Conservation (phyloP, 495 filamentous ascomycete species). For the Lasiosphaeria miniovina region DNA sequence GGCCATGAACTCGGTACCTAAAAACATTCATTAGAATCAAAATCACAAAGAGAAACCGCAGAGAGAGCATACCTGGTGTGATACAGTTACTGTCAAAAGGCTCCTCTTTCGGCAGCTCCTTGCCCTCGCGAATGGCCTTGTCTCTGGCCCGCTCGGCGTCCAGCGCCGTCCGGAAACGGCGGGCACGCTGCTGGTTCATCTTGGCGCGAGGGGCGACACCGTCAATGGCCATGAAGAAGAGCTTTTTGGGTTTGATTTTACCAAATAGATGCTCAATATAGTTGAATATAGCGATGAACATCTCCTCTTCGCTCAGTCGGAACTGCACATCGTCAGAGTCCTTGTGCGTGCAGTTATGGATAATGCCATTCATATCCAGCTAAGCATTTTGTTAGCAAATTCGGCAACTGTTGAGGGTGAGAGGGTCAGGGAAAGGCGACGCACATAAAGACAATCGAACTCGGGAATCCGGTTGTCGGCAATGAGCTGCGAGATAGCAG, state of each 20-base stretch:
- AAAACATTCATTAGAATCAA: not conserved
- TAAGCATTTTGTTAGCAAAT: constrained; percentile 29
- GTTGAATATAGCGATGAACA: constrained; percentile 99
- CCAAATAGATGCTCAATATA: constrained; percentile 99
- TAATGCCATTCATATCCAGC: constrained; percentile 99
- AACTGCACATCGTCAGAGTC: constrained; percentile 87
- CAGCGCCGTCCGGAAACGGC: constrained; percentile 90
- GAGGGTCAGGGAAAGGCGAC: constrained; percentile 23
- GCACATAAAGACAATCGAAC: constrained; percentile 92
- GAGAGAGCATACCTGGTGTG: constrained; percentile 62
- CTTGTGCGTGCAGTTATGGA: constrained; percentile 98
- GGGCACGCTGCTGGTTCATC: constrained; percentile 98
- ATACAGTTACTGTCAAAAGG: constrained; percentile 99
- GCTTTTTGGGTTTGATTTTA: constrained; percentile 95
- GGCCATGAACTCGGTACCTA: constrained; percentile 89
- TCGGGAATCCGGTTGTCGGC: constrained; percentile 99
- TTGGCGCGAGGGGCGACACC: constrained; percentile 97
- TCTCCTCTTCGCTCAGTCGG: constrained; percentile 93
- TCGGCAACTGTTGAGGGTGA: not conserved
- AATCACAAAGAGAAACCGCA: not conserved
- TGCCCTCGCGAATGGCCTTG: constrained; percentile 82
- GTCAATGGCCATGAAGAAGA: constrained; percentile 99
- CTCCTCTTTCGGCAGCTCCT: constrained; percentile 91
- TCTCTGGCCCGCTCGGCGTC: constrained; percentile 86
- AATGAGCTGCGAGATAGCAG: constrained; percentile 96